phyloP scores from a whole-genome alignment of 257 asterid species.

The Solanum medicagineum region DNA sequence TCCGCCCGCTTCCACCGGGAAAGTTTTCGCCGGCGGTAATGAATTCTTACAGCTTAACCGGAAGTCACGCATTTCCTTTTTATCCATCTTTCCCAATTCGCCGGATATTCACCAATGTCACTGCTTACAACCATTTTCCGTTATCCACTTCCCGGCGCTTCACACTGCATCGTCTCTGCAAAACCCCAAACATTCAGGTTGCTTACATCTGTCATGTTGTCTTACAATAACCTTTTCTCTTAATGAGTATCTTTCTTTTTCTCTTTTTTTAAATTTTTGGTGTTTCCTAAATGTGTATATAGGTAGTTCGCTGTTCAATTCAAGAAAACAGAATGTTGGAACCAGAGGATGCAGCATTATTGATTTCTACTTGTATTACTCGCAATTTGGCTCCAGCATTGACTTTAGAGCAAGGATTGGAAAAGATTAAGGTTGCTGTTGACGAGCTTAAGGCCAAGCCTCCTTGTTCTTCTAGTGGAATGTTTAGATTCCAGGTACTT shows the following conservation, averaged over 20 bases:
- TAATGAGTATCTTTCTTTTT: background rate
- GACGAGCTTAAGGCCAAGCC: constrained; percentile 49
- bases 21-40: background rate
- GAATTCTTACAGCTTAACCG: background rate
- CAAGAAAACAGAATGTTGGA: constrained; percentile 33
- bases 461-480: constrained; percentile 61
- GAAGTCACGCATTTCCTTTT: background rate
- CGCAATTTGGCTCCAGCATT: constrained; percentile 60
- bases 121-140: background rate
- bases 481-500: constrained; percentile 72
- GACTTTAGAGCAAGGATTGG: constrained; percentile 73
- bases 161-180: background rate
- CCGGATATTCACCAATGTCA: background rate
- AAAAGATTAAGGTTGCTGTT: constrained; percentile 55
- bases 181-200: background rate
- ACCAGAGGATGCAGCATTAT: constrained; percentile 63
- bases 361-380: constrained; percentile 74
- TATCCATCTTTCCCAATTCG: background rate
- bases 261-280: background rate
- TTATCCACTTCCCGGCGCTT: background rate
- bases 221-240: background rate
- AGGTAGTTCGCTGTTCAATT: constrained; percentile 51
- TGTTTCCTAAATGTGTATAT: background rate
- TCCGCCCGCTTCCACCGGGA: background rate
- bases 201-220: background rate